A percentile compares a stretch with the other conserved stretches of the same genome.
phyloP scores from a whole-genome alignment of 306 rosid genomes.

The Rubus parviflorus region DNA sequence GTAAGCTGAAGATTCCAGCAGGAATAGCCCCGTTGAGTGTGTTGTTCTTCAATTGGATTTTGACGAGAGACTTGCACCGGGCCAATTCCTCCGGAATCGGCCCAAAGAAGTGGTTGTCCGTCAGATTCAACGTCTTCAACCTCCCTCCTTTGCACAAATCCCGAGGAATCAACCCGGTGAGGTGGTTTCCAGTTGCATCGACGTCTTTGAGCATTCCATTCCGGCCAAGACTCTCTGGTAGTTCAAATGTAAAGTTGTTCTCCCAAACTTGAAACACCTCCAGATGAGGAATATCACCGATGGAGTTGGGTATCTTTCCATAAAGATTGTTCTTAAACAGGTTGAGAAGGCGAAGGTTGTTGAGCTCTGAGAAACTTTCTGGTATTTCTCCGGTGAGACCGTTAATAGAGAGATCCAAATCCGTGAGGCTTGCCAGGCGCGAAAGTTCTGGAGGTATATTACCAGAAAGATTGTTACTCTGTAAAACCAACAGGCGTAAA shows the following conservation, averaged over 20 bases:
- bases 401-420: constrained; percentile 63
- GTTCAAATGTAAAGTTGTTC: constrained; percentile 60
- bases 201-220: constrained; percentile 49
- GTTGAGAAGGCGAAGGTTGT: constrained; percentile 51
- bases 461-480: constrained; percentile 60
- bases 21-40: constrained; percentile 58
- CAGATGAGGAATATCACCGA: constrained; percentile 65
- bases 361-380: constrained; percentile 37
- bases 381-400: constrained; percentile 69
- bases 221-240: constrained; percentile 61
- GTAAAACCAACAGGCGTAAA: constrained; percentile 41
- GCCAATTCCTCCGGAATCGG: constrained; percentile 58
- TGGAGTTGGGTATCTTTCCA: constrained; percentile 52
- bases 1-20: constrained; percentile 53
- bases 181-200: constrained; percentile 56
- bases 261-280: constrained; percentile 69
- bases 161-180: constrained; percentile 63
- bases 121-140: constrained; percentile 37
- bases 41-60: constrained; percentile 53
- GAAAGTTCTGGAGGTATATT: constrained; percentile 59
- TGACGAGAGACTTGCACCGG: constrained; percentile 46
- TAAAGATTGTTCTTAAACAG: constrained; percentile 52
- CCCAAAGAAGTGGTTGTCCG: constrained; percentile 62
- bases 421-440: constrained; percentile 42
- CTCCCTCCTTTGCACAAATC: constrained; percentile 58